phyloP scores from a whole-genome alignment of 345 rosid species.

The Syzygium aqueum region DNA sequence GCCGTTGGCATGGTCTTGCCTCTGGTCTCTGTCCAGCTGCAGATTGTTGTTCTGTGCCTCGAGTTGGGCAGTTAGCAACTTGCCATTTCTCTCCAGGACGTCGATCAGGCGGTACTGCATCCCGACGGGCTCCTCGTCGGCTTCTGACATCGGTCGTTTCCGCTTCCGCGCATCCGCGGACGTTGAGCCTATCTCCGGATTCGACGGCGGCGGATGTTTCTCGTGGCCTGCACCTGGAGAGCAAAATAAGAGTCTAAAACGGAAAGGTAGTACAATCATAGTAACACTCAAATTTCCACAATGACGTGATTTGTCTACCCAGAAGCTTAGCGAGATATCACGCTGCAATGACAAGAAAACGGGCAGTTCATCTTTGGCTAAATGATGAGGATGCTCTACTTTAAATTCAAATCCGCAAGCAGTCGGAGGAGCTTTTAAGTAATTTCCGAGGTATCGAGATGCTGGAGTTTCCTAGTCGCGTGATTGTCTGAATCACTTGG shows the following conservation, averaged over 20 bases:
- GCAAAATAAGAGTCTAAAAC: not conserved
- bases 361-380: no score
- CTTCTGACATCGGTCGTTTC: constrained; percentile 35
- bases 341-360: not conserved
- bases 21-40: constrained; percentile 73
- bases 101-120: constrained; percentile 45
- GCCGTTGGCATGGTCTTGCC: constrained; percentile 61
- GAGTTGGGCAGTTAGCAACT: constrained; percentile 68
- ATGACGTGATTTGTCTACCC: not conserved
- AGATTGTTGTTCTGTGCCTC: constrained; percentile 69
- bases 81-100: constrained; percentile 66
- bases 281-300: not conserved
- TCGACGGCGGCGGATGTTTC: constrained; percentile 24
- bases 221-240: constrained; percentile 43
- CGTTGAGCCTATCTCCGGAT: constrained; percentile 47
- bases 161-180: constrained; percentile 65
- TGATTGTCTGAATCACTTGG: not conserved
- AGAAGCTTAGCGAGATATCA: not conserved
- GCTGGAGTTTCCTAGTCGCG: not conserved
- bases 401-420: no score
- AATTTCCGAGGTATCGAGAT: not conserved
- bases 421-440: no score
- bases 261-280: not conserved
- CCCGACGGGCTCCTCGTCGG: constrained; percentile 26
- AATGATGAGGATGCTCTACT: no score